A percentile compares a stretch with the other conserved stretches of the same genome.
Conservation (phyloP, 2,329 filamentous ascomycete species). For the Didymosphaeria variabile region DNA sequence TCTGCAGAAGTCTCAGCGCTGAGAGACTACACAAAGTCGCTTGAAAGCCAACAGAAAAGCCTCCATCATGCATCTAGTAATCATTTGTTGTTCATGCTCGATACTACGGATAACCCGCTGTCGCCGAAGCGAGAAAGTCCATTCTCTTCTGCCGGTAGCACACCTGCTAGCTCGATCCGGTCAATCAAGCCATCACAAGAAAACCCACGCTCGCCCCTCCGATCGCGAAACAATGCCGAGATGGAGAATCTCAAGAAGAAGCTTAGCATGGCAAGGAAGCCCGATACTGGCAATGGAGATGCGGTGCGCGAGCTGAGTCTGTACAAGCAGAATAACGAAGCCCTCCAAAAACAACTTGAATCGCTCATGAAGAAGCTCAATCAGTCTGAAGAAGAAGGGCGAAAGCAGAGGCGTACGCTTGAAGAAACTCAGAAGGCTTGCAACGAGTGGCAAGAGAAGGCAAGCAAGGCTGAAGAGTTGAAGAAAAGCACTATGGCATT, state of each 20-base stretch:
- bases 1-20: slow-evolving; percentile 51
- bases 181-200: slow-evolving; percentile 37
- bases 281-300: slow-evolving; percentile 46
- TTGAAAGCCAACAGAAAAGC: slow-evolving; percentile 48
- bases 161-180: slow-evolving; percentile 30
- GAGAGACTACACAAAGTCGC: slow-evolving; percentile 47
- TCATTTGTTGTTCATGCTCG: slow-evolving; percentile 36
- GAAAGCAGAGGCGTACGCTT: slow-evolving; percentile 39
- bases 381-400: slow-evolving; percentile 48
- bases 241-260: slow-evolving; percentile 52
- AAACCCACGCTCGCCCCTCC: slow-evolving; percentile 34
- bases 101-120: slow-evolving; percentile 32
- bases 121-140: slow-evolving; percentile 33
- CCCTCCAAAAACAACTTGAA: slow-evolving; percentile 48
- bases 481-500: slow-evolving; percentile 40
- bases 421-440: slow-evolving; percentile 45
- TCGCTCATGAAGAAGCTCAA: slow-evolving; percentile 53
- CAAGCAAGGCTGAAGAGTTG: slow-evolving; percentile 35
- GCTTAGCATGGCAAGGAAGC: slow-evolving; percentile 43
- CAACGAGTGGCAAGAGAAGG: slow-evolving; percentile 37
- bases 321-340: slow-evolving; percentile 47
- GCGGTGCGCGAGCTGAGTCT: slow-evolving; percentile 50
- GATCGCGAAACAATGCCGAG: slow-evolving; percentile 37
- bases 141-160: slow-evolving; percentile 28
- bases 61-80: slow-evolving; percentile 44